A percentile compares a stretch with the other conserved stretches of the same genome.
phyloP scores from a whole-genome alignment of 352 stramenopile genomes.

The Blastocystis sp. region DNA sequence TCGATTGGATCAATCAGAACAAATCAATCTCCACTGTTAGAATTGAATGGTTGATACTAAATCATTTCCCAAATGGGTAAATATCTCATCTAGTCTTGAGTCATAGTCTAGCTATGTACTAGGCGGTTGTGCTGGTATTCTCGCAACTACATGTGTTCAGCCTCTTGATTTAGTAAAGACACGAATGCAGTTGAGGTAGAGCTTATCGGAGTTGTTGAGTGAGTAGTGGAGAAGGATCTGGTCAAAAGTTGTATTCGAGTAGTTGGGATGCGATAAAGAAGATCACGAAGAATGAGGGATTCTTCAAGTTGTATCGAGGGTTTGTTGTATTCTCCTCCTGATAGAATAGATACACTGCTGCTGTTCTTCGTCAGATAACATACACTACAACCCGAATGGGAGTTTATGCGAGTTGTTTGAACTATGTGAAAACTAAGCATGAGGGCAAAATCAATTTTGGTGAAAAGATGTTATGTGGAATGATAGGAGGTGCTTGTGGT shows the following conservation, averaged over 20 bases:
- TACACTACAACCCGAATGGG: constrained; percentile 67
- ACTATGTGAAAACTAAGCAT: constrained; percentile 4
- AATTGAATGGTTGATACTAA: constrained; percentile 63
- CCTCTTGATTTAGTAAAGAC: constrained; percentile 68
- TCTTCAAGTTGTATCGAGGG: constrained; percentile 61
- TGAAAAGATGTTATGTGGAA: constrained; percentile 64
- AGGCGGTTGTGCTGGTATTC: constrained; percentile 27
- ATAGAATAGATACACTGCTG: constrained; percentile 45
- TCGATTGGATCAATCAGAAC: no score
- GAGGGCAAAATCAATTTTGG: constrained; percentile 49
- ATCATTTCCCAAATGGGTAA: constrained; percentile 51
- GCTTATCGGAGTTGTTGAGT: not conserved
- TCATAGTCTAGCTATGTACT: constrained; percentile 49
- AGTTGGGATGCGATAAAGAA: constrained; percentile 52
- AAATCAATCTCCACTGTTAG: not conserved
- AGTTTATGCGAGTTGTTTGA: constrained; percentile 54
- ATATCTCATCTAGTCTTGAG: not conserved
- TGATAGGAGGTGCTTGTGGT: constrained; percentile 64
- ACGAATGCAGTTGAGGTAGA: constrained; percentile 64
- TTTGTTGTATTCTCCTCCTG: not conserved
- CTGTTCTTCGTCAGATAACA: constrained; percentile 64
- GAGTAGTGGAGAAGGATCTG: constrained; percentile 32
- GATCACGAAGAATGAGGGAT: constrained; percentile 60
- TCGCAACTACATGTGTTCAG: constrained; percentile 62
- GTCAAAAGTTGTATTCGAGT: constrained; percentile 46